phyloP scores from a whole-genome alignment of 352 stramenopile genomes.

The Globisporangium ultimum region DNA sequence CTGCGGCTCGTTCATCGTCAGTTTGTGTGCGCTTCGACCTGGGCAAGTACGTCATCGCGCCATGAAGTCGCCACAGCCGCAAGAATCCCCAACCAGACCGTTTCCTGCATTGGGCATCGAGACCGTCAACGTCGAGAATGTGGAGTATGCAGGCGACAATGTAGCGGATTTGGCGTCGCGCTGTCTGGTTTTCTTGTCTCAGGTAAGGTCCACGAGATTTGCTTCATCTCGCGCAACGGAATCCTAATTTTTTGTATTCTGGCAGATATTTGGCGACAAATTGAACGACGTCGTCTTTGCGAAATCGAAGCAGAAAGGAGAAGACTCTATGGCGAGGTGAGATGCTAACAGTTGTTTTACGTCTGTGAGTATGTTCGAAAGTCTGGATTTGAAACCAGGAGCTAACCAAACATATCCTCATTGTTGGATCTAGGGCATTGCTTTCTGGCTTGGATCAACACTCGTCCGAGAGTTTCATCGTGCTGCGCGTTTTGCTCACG shows the following conservation, averaged over 20 bases:
- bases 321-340: slow-evolving; percentile 24
- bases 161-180: slow-evolving; percentile 43
- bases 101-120: not conserved
- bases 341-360: not conserved
- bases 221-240: not conserved
- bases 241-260: slow-evolving; percentile 6
- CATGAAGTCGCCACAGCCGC: slow-evolving; percentile 10
- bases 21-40: slow-evolving; percentile 26
- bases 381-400: too few relatives aligned
- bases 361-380: too few relatives aligned
- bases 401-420: not conserved
- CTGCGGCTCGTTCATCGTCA: slow-evolving; percentile 28
- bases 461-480: slow-evolving; percentile 20
- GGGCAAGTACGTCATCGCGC: not conserved
- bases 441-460: slow-evolving; percentile 23
- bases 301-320: slow-evolving; percentile 7
- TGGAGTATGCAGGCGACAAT: slow-evolving; percentile 15
- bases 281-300: slow-evolving; percentile 55
- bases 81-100: slow-evolving; percentile 5
- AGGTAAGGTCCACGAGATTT: slow-evolving; percentile 28
- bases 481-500: slow-evolving; percentile 48
- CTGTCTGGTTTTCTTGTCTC: slow-evolving; percentile 57
- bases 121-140: not conserved
- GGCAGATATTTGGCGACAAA: slow-evolving; percentile 57
- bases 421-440: slow-evolving; percentile 18